Base-by-base conservation (phyloP, 1,139 yeast species). In the Lodderomyces parapsilosis region DNA sequence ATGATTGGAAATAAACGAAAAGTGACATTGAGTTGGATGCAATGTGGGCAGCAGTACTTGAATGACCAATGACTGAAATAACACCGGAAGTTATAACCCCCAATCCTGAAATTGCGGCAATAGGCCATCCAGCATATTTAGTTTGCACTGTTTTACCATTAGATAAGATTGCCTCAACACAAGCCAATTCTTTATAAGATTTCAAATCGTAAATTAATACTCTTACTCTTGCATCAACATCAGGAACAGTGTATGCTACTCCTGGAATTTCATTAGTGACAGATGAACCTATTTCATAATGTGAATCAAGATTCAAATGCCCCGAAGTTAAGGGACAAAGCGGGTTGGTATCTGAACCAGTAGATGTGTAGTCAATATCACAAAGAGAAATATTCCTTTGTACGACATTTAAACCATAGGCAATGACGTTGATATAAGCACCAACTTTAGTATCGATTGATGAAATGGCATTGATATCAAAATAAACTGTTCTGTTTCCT, bases 101-200 rank as follows among this genome's bases (percentile, higher is more conserved):
- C 39, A 88, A 63, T 40, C 96, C 95, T 2, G 96, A 81, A 37
- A 93, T 78, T 15, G 91, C 94, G 5, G 97, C 98, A 54, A 93
- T 86, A 19, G 96, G 96, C 99, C 99, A 94, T 7, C 96, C 79
- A 4, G 96, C 99, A 54, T 88, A 90, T 57, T 82, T 83, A 24
- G 97, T 90, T 63, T 91, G 96, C 30, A 93, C 99, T 1, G 99
- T 90, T 60, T 87, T 89, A 47, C 93, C 96, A 64, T 94, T 93
- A 24, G 87, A 68, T 48, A 93, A 73, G 18, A 82, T 76, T 0
- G 98, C 97, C 60, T 87, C 91, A 9, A 94, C 96, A 76, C 99
- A 93, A 2, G 99, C 99, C 48, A 91, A 69, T 34, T 60, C 57
- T 3, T 59, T 55, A 8, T 62, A 55, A 40, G 78, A 78, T 42